Evolutionary conservation across 495 filamentous ascomycete genomes (phyloP).

Genomic region (Bombardia bombarda): DNA sequence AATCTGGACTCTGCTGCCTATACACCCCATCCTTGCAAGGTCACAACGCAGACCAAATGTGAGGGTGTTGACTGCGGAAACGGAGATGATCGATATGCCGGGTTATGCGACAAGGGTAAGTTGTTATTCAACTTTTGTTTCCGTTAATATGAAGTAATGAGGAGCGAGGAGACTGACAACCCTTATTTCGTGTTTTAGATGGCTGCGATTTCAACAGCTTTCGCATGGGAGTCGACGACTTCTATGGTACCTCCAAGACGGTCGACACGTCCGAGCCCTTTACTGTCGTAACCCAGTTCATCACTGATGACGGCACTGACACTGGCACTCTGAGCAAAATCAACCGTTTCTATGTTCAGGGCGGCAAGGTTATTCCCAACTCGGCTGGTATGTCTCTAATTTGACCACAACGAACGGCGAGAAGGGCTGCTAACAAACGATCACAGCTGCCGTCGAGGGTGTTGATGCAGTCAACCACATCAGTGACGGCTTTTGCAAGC

Average conservation of each 20-base stretch:
- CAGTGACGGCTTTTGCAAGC: slow-evolving; percentile 48
- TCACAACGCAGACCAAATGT: slow-evolving; percentile 45
- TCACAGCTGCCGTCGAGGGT: slow-evolving; percentile 36
- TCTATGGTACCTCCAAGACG: slow-evolving; percentile 50
- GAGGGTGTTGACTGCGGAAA: slow-evolving; percentile 28
- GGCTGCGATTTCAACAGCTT: slow-evolving; percentile 70
- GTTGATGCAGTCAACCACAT: slow-evolving; percentile 48
- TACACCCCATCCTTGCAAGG: slow-evolving; percentile 54
- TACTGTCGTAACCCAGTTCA: slow-evolving; percentile 68
- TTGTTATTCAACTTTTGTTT: background rate
- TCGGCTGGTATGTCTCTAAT: slow-evolving; percentile 14
- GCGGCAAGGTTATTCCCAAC: slow-evolving; percentile 46
- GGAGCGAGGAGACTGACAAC: slow-evolving; percentile 46
- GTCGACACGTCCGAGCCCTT: slow-evolving; percentile 54
- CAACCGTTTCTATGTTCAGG: slow-evolving; percentile 58
- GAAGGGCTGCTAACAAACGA: slow-evolving; percentile 7
- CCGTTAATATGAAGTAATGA: slow-evolving; percentile 24
- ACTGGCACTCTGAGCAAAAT: slow-evolving; percentile 51
- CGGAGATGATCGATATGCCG: slow-evolving; percentile 24
- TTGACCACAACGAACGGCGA: slow-evolving; percentile 7
- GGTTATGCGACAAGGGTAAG: slow-evolving; percentile 29
- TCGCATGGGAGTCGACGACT: slow-evolving; percentile 49
- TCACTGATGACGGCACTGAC: slow-evolving; percentile 49
- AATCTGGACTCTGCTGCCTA: slow-evolving; percentile 51
- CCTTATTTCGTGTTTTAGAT: slow-evolving; percentile 23